phyloP scores from a whole-genome alignment of 2,329 filamentous ascomycete genomes.

The Ophiocordyceps unilateralis region DNA sequence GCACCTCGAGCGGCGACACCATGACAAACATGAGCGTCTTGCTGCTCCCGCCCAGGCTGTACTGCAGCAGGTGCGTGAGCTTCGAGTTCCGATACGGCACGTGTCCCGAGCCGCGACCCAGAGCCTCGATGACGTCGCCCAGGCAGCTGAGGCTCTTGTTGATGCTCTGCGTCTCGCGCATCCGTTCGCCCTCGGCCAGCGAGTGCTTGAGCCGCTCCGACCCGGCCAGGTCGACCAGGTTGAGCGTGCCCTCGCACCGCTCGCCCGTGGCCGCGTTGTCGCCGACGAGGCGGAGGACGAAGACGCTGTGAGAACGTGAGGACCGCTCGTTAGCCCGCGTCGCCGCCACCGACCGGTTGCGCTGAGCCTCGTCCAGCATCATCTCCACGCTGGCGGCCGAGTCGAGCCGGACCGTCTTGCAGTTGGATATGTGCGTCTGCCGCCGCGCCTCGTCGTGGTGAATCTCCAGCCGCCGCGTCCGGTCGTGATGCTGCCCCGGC shows the following conservation, averaged over 20 bases:
- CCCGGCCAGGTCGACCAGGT: constrained; percentile 87
- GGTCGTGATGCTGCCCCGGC: constrained; percentile 20
- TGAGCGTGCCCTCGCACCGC: constrained; percentile 80
- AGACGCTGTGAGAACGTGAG: constrained; percentile 88
- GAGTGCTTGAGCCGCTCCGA: constrained; percentile 82
- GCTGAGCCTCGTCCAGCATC: constrained; percentile 64
- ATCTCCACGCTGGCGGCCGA: constrained; percentile 64
- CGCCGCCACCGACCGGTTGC: constrained; percentile 80
- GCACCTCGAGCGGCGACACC: constrained; percentile 80
- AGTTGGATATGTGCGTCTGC: constrained; percentile 67
- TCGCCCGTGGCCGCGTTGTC: constrained; percentile 62
- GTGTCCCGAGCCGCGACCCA: constrained; percentile 71
- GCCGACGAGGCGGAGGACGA: constrained; percentile 68
- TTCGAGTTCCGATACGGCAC: constrained; percentile 95
- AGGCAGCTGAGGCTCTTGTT: constrained; percentile 87
- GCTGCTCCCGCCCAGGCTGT: constrained; percentile 83
- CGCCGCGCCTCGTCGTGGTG: constrained; percentile 69
- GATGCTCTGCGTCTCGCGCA: constrained; percentile 93
- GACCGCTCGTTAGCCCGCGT: constrained; percentile 96
- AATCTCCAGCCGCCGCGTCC: constrained; percentile 69
- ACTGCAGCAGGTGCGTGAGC: constrained; percentile 88
- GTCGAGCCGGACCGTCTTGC: constrained; percentile 59
- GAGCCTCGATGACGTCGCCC: constrained; percentile 82
- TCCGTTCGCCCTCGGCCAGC: constrained; percentile 66
- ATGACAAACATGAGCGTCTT: constrained; percentile 99